Percentiles rank a stretch among this genome's conserved stretches.
Evolutionary conservation across 2,329 filamentous ascomycete species (phyloP).

Genomic region (Lecanicillium sp.): DNA sequence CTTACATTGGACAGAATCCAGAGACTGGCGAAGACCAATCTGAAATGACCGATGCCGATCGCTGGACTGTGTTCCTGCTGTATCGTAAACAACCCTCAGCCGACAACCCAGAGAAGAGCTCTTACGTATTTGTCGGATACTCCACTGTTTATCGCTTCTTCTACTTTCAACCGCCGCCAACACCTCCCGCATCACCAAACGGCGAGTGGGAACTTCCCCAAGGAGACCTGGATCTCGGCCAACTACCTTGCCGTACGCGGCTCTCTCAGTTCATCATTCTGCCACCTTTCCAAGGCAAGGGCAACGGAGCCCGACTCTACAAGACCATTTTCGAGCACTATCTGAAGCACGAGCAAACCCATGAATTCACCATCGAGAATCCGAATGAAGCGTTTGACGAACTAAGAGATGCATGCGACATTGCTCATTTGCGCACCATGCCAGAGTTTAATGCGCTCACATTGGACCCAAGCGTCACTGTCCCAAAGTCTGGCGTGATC

Average conservation of each 20-base stretch:
- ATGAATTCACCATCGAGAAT: conserved; percentile 88
- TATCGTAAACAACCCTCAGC: conserved; percentile 53
- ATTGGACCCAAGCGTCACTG: conserved; percentile 41
- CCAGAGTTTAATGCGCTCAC: conserved; percentile 49
- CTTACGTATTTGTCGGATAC: conserved; percentile 84
- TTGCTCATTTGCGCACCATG: conserved; percentile 52
- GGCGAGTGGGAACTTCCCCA: conserved; percentile 36
- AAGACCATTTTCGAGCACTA: conserved; percentile 66
- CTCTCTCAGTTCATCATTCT: conserved; percentile 92
- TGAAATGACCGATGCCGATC: conserved; percentile 63
- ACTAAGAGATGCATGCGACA: conserved; percentile 66
- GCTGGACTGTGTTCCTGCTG: conserved; percentile 90
- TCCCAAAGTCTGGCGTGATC: conserved; percentile 39
- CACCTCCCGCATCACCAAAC: conserved; percentile 28
- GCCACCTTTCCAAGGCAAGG: conserved; percentile 74
- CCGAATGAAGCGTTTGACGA: conserved; percentile 83
- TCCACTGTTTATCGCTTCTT: conserved; percentile 86
- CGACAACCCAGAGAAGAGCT: conserved; percentile 33
- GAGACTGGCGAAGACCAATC: conserved; percentile 49
- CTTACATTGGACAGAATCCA: conserved; percentile 48
- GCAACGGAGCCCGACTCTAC: conserved; percentile 76
- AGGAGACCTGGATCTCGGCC: conserved; percentile 40
- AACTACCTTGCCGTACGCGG: conserved; percentile 68
- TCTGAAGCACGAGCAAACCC: conserved; percentile 56
- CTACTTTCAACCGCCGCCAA: conserved; percentile 44